Evolutionary conservation across 2,329 filamentous ascomycete species (phyloP).

Genomic region (Calonectria ilicicola): DNA sequence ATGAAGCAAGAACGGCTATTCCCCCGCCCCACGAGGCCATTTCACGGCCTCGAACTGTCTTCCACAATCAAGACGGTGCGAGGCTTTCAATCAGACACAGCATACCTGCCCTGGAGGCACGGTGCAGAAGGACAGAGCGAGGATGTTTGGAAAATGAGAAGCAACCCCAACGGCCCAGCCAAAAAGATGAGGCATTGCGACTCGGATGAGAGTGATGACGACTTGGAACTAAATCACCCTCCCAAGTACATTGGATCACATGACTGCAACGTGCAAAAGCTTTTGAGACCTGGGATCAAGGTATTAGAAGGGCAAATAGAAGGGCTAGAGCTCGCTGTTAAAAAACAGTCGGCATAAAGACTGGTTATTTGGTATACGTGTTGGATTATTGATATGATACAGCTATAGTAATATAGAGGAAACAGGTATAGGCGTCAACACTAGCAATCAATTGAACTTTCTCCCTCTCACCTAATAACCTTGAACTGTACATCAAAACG

Average conservation of each 20-base stretch:
- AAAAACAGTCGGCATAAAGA: background rate
- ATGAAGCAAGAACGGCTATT: background rate
- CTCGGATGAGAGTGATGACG: background rate
- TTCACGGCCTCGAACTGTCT: background rate
- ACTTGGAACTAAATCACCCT: background rate
- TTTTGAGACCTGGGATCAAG: constrained; percentile 3
- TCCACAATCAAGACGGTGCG: background rate
- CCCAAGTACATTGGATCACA: background rate
- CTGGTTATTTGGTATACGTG: background rate
- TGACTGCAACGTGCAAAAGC: background rate
- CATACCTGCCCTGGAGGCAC: background rate
- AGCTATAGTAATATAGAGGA: background rate
- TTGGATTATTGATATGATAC: background rate
- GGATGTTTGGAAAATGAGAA: background rate
- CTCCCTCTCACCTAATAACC: too few relatives aligned
- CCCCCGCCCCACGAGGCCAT: background rate
- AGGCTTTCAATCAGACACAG: background rate
- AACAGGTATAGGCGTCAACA: background rate
- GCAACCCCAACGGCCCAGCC: background rate
- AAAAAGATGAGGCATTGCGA: background rate
- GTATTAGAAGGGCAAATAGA: background rate
- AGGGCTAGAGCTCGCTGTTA: background rate
- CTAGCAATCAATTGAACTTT: too few relatives aligned
- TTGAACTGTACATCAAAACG: too few relatives aligned
- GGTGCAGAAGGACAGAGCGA: background rate